Evolutionary conservation across 169 alveolate species (phyloP), one percentile per base, ranked within the genome.

Genomic region (Cyclospora cayetanensis): DNA sequence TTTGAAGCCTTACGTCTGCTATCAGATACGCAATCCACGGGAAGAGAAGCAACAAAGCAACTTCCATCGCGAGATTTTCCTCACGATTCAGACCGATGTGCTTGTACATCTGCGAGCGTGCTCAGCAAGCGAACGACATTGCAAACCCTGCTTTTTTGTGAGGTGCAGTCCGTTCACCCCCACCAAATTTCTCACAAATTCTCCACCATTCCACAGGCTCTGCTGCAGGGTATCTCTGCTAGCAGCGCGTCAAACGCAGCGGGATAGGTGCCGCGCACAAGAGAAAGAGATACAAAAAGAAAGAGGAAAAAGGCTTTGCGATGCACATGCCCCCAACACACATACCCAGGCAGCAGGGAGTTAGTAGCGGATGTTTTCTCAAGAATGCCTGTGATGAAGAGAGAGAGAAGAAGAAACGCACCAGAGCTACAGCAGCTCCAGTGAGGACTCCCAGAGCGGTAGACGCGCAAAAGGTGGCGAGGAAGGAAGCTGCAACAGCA

Each of bases 21-120:
- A 87, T 74, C 66, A 89, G 91, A 37, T 86, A 92, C 25, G 93
- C 80, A 72, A 87, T 46, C 94, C 94, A 92, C 52, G 92, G 92
- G 42, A 92, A 74, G 70, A 92, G 90, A 15, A 92, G 74, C 29
- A 92, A 80, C 82, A 92, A 84, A 35, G 93, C 90, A 27, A 80
- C 92, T 46, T 92, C 94, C 66, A 88, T 31, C 20, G 79, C 88
- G 4, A 41, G 84, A 46, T 82, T 60, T 25, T 90, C 93, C 37
- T 72, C 79, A 34, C 31, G 37, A 66, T 82, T 55, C 83, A 76
- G 53, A 31, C 79, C 93, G 74, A 90, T 82, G 76, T 90, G 77
- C 74, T 79, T 90, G 90, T 90, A 90, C 46, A 63, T 68, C 93
- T 90, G 55, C 7, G 55, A 46, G 55, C 55, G 22, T 9, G 22